These are phyloP conservation scores for Penicillium sp. DNA, from an alignment of 2,329 filamentous ascomycete species.

Conservation along the genomic window DNA sequence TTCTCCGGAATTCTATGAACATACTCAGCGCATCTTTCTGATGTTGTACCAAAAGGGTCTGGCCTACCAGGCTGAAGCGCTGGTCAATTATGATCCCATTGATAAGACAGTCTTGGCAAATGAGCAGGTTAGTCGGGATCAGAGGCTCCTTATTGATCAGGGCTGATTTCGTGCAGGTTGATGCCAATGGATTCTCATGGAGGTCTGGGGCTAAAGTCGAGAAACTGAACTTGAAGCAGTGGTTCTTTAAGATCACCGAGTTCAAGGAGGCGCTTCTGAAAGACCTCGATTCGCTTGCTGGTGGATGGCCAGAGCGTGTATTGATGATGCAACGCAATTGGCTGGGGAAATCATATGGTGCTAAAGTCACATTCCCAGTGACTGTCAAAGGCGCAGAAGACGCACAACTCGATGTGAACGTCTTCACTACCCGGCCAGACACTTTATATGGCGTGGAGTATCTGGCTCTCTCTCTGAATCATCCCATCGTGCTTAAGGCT, in stretches of 20 bases:
- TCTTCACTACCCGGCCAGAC: constrained; percentile 81
- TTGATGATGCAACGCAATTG: constrained; percentile 81
- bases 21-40: constrained; percentile 82
- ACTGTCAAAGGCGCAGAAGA: constrained; percentile 32
- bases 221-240: constrained; percentile 74
- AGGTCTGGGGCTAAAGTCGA: constrained; percentile 80
- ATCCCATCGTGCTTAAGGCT: constrained; percentile 63
- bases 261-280: constrained; percentile 69
- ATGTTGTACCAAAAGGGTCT: constrained; percentile 69
- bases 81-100: constrained; percentile 87
- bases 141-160: not conserved
- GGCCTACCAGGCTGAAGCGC: constrained; percentile 75
- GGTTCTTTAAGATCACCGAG: constrained; percentile 81
- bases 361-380: constrained; percentile 67
- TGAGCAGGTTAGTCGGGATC: constrained; percentile 57
- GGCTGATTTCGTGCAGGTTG: constrained; percentile 50
- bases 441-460: constrained; percentile 87
- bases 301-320: constrained; percentile 77
- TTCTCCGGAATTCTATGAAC: constrained; percentile 80
- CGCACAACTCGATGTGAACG: constrained; percentile 53
- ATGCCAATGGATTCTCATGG: constrained; percentile 80
- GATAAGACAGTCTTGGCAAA: constrained; percentile 88
- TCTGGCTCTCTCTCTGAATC: constrained; percentile 69
- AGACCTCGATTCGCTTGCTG: constrained; percentile 64
- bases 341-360: constrained; percentile 75